Evolutionary conservation across 345 rosid genomes (phyloP).

Genomic region (Populus simonii): DNA sequence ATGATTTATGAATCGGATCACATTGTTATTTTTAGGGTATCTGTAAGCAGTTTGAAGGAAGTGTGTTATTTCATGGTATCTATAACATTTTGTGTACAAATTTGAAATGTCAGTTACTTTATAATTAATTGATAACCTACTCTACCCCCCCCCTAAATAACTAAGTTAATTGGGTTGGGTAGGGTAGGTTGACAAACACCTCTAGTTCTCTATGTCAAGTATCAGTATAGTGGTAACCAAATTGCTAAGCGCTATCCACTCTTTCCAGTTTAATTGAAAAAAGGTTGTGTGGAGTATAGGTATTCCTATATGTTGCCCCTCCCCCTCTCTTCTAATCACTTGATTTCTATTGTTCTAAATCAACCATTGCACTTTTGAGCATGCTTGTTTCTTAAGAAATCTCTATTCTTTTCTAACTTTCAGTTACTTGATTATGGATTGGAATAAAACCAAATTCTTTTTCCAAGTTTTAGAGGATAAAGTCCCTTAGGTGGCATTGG

Average conservation of each 20-base stretch:
- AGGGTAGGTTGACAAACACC: neutral
- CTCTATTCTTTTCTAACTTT: neutral
- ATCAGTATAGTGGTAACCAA: neutral
- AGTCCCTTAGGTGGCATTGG: neutral
- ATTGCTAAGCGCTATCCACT: neutral
- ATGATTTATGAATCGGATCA: constrained; percentile 10
- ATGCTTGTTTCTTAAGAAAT: neutral
- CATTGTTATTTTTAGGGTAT: constrained; percentile 2
- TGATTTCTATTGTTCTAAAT: neutral
- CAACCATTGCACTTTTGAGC: neutral
- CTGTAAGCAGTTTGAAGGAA: neutral
- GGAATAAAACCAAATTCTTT: neutral
- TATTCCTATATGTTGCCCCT: too few relatives aligned
- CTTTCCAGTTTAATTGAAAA: neutral
- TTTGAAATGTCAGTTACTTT: neutral
- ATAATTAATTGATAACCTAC: neutral
- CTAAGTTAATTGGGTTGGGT: neutral
- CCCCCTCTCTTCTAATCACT: neutral
- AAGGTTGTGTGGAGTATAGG: too few relatives aligned
- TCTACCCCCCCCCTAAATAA: neutral
- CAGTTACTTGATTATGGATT: neutral
- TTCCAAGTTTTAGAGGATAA: neutral
- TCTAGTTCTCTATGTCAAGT: neutral
- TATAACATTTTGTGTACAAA: neutral
- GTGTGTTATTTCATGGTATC: neutral